These are phyloP conservation scores for Umbelopsis sp. DNA, from an alignment of 192 early-diverging fungal species.

Conservation along the genomic window DNA sequence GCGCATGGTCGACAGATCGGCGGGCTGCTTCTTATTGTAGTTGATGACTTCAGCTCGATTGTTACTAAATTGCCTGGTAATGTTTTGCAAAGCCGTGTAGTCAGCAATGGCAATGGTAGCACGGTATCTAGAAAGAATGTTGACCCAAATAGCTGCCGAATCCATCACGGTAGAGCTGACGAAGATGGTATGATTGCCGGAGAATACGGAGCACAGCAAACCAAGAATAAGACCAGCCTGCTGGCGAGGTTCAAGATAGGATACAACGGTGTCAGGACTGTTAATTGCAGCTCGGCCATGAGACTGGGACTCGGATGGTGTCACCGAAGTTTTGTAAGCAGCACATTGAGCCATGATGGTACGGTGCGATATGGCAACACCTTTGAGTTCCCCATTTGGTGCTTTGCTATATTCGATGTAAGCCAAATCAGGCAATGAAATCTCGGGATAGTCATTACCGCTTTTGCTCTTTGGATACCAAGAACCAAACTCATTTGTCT, in stretches of 20 bases:
- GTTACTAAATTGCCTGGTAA: conserved; percentile 57
- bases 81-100: conserved; percentile 65
- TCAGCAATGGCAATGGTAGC: conserved; percentile 73
- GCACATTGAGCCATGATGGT: conserved; percentile 75
- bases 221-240: conserved; percentile 77
- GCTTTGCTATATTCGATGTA: conserved; percentile 88
- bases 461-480: conserved; percentile 62
- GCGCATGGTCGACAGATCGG: conserved; percentile 61
- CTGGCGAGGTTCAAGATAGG: conserved; percentile 79
- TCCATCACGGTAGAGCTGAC: conserved; percentile 64
- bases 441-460: conserved; percentile 46
- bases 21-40: conserved; percentile 58
- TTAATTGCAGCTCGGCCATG: conserved; percentile 2
- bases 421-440: conserved; percentile 65
- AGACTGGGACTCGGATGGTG: conserved; percentile 7
- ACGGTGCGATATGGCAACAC: conserved; percentile 76
- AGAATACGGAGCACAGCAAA: conserved; percentile 67
- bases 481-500: conserved; percentile 77
- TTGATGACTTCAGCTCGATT: conserved; percentile 54
- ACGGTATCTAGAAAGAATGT: conserved; percentile 68
- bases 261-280: conserved; percentile 59
- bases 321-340: conserved; percentile 29
- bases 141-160: conserved; percentile 69
- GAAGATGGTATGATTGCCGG: conserved; percentile 71
- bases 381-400: conserved; percentile 83